Evolutionary conservation across 805 yeast species (phyloP).

Genomic region (Wickerhamiella qilinensis): DNA sequence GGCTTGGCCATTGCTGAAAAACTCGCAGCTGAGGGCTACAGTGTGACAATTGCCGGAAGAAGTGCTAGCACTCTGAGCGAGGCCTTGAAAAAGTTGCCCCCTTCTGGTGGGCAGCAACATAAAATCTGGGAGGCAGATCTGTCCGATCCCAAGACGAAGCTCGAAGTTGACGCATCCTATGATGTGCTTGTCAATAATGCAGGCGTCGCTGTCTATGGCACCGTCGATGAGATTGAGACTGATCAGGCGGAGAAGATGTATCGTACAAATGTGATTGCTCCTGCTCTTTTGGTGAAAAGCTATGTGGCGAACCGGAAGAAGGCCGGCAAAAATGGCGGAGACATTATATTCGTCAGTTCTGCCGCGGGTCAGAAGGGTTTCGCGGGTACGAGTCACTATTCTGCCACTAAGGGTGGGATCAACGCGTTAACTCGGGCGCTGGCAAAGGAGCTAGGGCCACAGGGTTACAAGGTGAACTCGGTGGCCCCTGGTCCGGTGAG

Average conservation of each 20-base stretch:
- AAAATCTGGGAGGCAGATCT: background rate
- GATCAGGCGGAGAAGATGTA: background rate
- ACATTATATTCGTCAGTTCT: slow-evolving; percentile 52
- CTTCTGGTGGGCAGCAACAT: background rate
- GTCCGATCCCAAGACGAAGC: slow-evolving; percentile 1
- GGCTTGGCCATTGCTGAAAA: background rate
- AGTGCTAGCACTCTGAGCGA: background rate
- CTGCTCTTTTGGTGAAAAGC: slow-evolving; percentile 41
- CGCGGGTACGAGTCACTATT: slow-evolving; percentile 46
- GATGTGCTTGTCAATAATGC: background rate
- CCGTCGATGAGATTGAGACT: too few relatives aligned
- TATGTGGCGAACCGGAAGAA: slow-evolving; percentile 36
- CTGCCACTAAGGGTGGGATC: slow-evolving; percentile 58
- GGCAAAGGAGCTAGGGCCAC: slow-evolving; percentile 40
- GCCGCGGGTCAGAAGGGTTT: slow-evolving; percentile 29
- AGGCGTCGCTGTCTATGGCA: too few relatives aligned
- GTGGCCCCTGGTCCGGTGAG: slow-evolving; percentile 68
- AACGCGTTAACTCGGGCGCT: slow-evolving; percentile 42
- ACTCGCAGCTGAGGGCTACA: background rate
- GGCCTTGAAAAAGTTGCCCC: background rate
- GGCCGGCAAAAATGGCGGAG: slow-evolving; percentile 18
- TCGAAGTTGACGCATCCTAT: background rate
- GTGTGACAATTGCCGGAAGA: background rate
- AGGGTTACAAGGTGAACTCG: slow-evolving; percentile 43
- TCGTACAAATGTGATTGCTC: slow-evolving; percentile 43